Evolutionary conservation across 108 stramenopile species (phyloP).

Genomic region (Cyclotella sp.): DNA sequence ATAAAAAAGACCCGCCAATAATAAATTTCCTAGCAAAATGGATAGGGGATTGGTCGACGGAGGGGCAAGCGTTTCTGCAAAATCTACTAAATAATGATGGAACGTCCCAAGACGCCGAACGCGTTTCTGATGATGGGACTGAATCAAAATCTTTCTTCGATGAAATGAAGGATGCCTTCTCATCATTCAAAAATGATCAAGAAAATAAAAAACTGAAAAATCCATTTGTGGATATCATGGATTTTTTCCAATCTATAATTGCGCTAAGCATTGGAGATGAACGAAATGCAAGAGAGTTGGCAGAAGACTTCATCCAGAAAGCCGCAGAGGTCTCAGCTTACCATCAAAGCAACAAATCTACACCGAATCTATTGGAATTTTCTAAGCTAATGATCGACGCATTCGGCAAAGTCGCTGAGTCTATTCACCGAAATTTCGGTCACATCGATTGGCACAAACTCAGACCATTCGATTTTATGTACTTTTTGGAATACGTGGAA

Average conservation of each 20-base stretch:
- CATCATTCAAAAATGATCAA: background rate
- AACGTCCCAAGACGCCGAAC: background rate
- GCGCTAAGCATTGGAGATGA: background rate
- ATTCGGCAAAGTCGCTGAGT: slow-evolving; percentile 5
- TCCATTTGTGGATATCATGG: background rate
- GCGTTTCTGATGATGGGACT: background rate
- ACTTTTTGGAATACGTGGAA: slow-evolving; percentile 47
- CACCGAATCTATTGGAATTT: slow-evolving; percentile 9
- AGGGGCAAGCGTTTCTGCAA: slow-evolving; percentile 10
- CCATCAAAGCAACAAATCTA: slow-evolving; percentile 11
- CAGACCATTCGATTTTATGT: slow-evolving; percentile 17
- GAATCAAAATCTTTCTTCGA: slow-evolving; percentile 15
- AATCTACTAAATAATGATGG: background rate
- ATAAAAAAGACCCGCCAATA: background rate
- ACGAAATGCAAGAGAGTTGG: background rate
- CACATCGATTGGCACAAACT: slow-evolving; percentile 25
- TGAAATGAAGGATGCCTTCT: slow-evolving; percentile 16
- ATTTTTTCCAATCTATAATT: slow-evolving; percentile 10
- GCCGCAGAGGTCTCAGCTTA: background rate
- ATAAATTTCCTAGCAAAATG: slow-evolving; percentile 16
- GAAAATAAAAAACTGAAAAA: background rate
- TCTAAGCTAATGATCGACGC: slow-evolving; percentile 2
- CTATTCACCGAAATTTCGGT: slow-evolving; percentile 19
- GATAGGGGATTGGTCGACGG: slow-evolving; percentile 15
- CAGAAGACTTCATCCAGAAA: slow-evolving; percentile 13